A percentile compares a stretch with the other conserved stretches of the same genome.
Evolutionary conservation across 2,329 filamentous ascomycete species (phyloP).

Genomic region (Penicillium italicum): DNA sequence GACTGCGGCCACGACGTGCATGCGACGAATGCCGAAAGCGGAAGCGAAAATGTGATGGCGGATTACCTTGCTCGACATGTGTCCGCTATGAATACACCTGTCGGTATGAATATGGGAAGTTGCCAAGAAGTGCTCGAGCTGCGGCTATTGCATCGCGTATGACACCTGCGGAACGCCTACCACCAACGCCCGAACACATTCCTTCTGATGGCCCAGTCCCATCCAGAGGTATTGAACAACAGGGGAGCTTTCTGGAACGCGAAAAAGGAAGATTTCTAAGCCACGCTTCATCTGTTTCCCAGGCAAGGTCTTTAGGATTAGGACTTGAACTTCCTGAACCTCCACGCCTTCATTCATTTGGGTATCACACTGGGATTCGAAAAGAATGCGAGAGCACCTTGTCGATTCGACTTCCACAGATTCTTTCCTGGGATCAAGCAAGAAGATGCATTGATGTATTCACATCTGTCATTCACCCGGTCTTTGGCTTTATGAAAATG

Average conservation of each 20-base stretch:
- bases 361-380: slow-evolving; percentile 34
- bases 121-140: slow-evolving; percentile 28
- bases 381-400: slow-evolving; percentile 25
- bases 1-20: neutral
- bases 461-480: slow-evolving; percentile 28
- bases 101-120: slow-evolving; percentile 25
- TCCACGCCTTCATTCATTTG: slow-evolving; percentile 39
- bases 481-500: slow-evolving; percentile 33
- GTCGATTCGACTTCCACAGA: slow-evolving; percentile 19
- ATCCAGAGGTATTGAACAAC: neutral
- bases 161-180: neutral
- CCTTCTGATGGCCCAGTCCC: neutral
- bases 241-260: neutral
- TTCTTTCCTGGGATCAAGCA: slow-evolving; percentile 26
- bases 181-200: neutral
- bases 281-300: neutral
- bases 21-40: slow-evolving; percentile 1
- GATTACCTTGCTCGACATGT: slow-evolving; percentile 18
- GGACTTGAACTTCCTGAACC: slow-evolving; percentile 31
- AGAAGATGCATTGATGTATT: slow-evolving; percentile 30
- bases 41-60: slow-evolving; percentile 21
- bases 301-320: slow-evolving; percentile 28
- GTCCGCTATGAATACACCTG: slow-evolving; percentile 18
- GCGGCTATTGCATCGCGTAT: slow-evolving; percentile 25
- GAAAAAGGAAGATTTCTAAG: neutral